These are phyloP conservation scores for Lactarius hatsudake DNA, from an alignment of 768 basidiomycete species.

Conservation along the genomic window DNA sequence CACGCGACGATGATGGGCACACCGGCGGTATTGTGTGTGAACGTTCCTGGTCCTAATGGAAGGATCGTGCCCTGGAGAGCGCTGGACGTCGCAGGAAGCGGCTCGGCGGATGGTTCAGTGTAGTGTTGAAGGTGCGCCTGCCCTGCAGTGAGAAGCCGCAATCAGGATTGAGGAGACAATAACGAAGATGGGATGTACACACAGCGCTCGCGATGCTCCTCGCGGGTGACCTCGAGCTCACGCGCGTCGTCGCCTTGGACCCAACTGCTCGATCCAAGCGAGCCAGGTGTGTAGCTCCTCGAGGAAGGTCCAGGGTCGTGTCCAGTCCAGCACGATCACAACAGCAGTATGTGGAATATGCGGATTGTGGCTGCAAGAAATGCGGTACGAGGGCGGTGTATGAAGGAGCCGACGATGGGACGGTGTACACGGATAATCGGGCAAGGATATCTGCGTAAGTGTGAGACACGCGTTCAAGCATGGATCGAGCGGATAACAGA, in stretches of 20 bases:
- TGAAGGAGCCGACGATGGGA: slow-evolving; percentile 72
- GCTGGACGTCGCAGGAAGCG: slow-evolving; percentile 60
- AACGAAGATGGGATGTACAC: slow-evolving; percentile 35
- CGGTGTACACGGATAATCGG: slow-evolving; percentile 86
- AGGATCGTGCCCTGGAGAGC: slow-evolving; percentile 61
- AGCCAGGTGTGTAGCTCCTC: slow-evolving; percentile 85
- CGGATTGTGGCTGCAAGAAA: slow-evolving; percentile 68
- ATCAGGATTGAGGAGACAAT: background rate
- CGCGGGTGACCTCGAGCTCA: slow-evolving; percentile 70
- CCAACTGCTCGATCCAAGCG: slow-evolving; percentile 81
- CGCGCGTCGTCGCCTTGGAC: slow-evolving; percentile 63
- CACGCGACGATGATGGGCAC: slow-evolving; percentile 87
- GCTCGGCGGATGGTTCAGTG: slow-evolving; percentile 70
- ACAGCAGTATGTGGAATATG: slow-evolving; percentile 71
- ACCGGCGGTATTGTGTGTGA: slow-evolving; percentile 84
- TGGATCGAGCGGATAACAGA: slow-evolving; percentile 35
- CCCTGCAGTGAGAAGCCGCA: slow-evolving; percentile 45
- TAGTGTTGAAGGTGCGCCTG: slow-evolving; percentile 90
- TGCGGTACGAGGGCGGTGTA: slow-evolving; percentile 73
- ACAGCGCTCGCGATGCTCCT: slow-evolving; percentile 84
- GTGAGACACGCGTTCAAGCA: slow-evolving; percentile 5
- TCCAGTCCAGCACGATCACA: slow-evolving; percentile 92
- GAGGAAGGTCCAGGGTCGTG: slow-evolving; percentile 87
- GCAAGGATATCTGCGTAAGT: slow-evolving; percentile 71
- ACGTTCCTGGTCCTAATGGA: slow-evolving; percentile 79